phyloP scores from a whole-genome alignment of 1,284 basidiomycete species.

The Puccinia horiana region DNA sequence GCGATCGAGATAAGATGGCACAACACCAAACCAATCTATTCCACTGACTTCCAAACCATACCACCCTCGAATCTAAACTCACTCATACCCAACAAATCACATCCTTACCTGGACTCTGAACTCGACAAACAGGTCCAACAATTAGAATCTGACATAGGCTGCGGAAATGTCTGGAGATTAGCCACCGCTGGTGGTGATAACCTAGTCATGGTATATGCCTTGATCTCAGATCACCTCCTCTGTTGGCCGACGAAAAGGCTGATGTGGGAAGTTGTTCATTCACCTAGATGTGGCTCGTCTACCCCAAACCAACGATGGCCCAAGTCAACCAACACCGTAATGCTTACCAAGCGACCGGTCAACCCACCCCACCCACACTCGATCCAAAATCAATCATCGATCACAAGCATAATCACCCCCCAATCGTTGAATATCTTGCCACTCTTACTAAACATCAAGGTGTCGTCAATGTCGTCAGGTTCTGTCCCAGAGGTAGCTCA shows the following conservation, averaged over 20 bases:
- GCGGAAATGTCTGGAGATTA: constrained; percentile 70
- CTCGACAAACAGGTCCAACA: constrained; percentile 49
- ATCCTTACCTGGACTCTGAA: constrained; percentile 42
- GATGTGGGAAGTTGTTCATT: constrained; percentile 1
- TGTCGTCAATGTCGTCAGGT: constrained; percentile 93
- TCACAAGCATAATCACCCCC: constrained; percentile 26
- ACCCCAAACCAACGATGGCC: constrained; percentile 77
- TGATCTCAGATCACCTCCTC: neutral
- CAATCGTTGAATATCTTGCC: constrained; percentile 81
- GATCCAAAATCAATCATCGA: constrained; percentile 22
- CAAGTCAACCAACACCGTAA: constrained; percentile 30
- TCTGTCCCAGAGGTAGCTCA: constrained; percentile 82
- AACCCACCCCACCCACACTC: constrained; percentile 14
- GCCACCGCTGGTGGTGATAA: constrained; percentile 97
- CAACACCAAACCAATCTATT: constrained; percentile 82
- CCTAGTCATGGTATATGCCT: constrained; percentile 75
- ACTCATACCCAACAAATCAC: constrained; percentile 57
- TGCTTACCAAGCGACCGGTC: constrained; percentile 19
- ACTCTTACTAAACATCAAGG: constrained; percentile 90
- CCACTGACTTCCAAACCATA: constrained; percentile 87
- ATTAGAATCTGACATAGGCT: constrained; percentile 54
- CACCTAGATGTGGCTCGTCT: constrained; percentile 83
- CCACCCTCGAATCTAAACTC: constrained; percentile 61
- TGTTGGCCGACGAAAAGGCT: neutral
- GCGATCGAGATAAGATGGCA: constrained; percentile 92